Percentiles rank a stretch among this genome's conserved stretches.
These are phyloP conservation scores for Ajuga chamaepitys DNA, from an alignment of 257 asterid genomes.

Conservation along the genomic window DNA sequence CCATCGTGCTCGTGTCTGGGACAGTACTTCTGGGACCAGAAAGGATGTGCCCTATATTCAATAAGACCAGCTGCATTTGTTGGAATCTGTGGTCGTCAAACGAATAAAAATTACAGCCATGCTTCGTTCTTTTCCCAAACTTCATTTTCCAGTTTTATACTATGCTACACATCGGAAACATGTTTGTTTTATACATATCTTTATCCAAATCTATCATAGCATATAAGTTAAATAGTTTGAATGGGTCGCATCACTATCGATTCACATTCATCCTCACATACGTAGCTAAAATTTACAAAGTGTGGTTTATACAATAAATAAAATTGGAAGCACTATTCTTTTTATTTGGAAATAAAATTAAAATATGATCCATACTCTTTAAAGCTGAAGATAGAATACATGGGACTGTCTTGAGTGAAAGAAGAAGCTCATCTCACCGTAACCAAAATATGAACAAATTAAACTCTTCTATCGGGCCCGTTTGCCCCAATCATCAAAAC, in stretches of 20 bases:
- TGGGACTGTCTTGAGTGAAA: background rate
- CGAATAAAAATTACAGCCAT: background rate
- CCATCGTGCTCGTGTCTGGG: constrained; percentile 96
- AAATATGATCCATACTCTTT: background rate
- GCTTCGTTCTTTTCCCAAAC: no score
- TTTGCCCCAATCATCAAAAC: background rate
- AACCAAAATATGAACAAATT: background rate
- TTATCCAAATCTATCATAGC: no score
- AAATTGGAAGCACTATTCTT: background rate
- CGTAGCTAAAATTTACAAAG: no score
- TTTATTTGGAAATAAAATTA: background rate
- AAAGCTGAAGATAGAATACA: background rate
- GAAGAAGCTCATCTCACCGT: background rate
- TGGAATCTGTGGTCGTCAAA: constrained; percentile 58
- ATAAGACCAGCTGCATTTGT: constrained; percentile 90
- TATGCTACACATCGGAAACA: no score
- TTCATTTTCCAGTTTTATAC: no score
- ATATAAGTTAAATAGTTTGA: no score
- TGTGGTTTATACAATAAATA: background rate
- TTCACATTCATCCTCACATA: no score
- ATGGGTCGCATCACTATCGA: no score
- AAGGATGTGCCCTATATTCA: constrained; percentile 91
- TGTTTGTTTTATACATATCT: no score
- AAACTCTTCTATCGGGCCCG: no score
- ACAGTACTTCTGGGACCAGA: constrained; percentile 98